Base-by-base conservation (phyloP, 257 asterid genomes). In the Solanum ahanhuiri region DNA sequence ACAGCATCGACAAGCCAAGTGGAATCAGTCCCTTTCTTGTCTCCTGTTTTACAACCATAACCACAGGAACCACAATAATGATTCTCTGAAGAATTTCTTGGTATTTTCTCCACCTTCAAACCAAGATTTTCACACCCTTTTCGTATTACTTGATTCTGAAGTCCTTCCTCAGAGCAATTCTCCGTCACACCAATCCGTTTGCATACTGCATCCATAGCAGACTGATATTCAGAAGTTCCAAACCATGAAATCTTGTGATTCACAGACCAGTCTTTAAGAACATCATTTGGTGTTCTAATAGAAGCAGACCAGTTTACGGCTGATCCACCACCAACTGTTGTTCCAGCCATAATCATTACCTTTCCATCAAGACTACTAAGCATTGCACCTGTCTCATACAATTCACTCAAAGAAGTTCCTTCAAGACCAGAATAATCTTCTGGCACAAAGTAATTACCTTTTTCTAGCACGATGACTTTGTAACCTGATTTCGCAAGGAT, bases 1-100 rank as follows among this genome's bases (percentile, higher is more conserved):
- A 96, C 98, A 22, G 99, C 99, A 82, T 96, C 98, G 4, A 94
- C 97, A 2, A 96, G 94, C 96, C 97, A 96, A 9, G 99, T 96
- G 45, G 96, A 76, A 33, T 93, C 98, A 0, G 95, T 87, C 34
- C 99, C 99, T 69, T 91, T 95, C 86, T 96, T 96, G 72, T 94
- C 98, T 15, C 98, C 99, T 64, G 92, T 89, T 90, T 90, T 92
- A 91, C 99, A 96, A 70, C 99, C 98, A 39, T 92, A 94, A 66
- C 98, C 73, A 85, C 99, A 96, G 35, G 99, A 94, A 83, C 99
- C 98, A 34, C 99, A 96, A 85, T 92, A 94, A 86, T 96, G 98
- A 85, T 91, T 86, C 72, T 91, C 93, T 0, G 99, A 92, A 12
- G 92, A 90, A 77, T 96, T 96, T 79, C 98, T 93, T 17, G 98